Conservation (phyloP, 495 filamentous ascomycete species). For the Cercophora sp. region DNA sequence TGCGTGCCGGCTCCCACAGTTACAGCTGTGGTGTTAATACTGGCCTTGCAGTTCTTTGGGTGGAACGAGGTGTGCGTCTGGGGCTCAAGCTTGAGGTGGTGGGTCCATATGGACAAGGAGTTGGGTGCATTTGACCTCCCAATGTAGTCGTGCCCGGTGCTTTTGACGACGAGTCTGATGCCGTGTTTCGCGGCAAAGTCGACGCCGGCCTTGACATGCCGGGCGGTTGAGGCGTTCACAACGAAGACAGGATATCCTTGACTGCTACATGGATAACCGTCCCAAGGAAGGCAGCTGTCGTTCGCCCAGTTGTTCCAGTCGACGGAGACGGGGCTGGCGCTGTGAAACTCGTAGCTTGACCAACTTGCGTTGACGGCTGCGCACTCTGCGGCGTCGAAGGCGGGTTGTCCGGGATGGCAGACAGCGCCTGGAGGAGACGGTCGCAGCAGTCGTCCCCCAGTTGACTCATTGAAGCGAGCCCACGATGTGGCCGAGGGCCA, state of each 20-base stretch:
- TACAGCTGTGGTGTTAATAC: constrained; percentile 31
- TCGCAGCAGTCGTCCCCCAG: constrained; percentile 47
- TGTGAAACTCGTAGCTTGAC: constrained; percentile 35
- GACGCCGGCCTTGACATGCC: constrained; percentile 5
- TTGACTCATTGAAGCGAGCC: constrained; percentile 32
- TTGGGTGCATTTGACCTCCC: constrained; percentile 50
- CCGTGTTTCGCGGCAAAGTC: constrained; percentile 39
- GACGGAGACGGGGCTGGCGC: constrained; percentile 33
- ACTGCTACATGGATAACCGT: constrained; percentile 32
- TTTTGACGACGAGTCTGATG: constrained; percentile 60
- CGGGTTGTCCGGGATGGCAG: constrained; percentile 46
- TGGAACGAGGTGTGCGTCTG: constrained; percentile 35
- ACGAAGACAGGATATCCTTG: constrained; percentile 47
- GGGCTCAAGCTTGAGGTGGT: constrained; percentile 37
- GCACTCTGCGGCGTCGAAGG: constrained; percentile 34
- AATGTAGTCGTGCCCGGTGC: constrained; percentile 58
- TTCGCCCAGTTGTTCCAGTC: constrained; percentile 43
- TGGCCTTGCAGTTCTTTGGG: constrained; percentile 33
- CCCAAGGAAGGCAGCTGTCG: constrained; percentile 42
- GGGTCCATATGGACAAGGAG: constrained; percentile 51
- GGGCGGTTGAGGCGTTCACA: constrained; percentile 40
- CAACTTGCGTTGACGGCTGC: constrained; percentile 28
- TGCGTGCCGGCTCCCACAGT: constrained; percentile 38
- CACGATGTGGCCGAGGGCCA: constrained; percentile 33
- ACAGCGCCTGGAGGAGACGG: constrained; percentile 50